Percentiles rank a stretch among this genome's conserved stretches.
These are phyloP conservation scores for Acer negundo DNA, from an alignment of 345 rosid genomes.

Conservation along the genomic window DNA sequence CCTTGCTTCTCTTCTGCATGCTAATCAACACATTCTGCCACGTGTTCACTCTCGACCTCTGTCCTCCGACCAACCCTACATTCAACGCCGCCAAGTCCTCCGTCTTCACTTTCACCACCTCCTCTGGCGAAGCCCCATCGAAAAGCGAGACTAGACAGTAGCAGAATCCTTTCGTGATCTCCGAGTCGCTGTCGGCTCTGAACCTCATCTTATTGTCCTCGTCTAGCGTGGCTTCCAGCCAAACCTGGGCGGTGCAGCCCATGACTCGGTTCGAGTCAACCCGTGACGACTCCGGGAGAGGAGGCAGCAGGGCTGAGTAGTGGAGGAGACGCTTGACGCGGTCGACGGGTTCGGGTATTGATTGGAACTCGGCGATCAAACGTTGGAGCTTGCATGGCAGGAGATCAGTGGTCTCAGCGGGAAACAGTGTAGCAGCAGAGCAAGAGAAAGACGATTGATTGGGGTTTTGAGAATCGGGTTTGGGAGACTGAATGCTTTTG, in stretches of 20 bases:
- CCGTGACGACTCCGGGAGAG: conserved; percentile 56
- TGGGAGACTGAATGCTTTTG: conserved; percentile 38
- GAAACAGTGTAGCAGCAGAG: conserved; percentile 54
- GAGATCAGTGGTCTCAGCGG: conserved; percentile 46
- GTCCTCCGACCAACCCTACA: conserved; percentile 58
- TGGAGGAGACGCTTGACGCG: conserved; percentile 74
- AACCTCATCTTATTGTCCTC: conserved; percentile 69
- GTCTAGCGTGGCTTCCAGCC: conserved; percentile 74
- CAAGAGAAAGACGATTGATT: conserved; percentile 41
- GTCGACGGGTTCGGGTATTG: conserved; percentile 58
- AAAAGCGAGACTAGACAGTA: conserved; percentile 68
- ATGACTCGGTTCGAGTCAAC: conserved; percentile 78
- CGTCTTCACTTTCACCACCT: conserved; percentile 66
- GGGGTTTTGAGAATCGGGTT: conserved; percentile 22
- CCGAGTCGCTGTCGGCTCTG: conserved; percentile 84
- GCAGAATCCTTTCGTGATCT: conserved; percentile 78
- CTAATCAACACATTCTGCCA: conserved; percentile 91
- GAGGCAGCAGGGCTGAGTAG: conserved; percentile 58
- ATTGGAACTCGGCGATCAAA: conserved; percentile 64
- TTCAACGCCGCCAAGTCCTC: conserved; percentile 73
- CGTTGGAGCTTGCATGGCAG: conserved; percentile 50
- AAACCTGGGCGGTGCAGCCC: conserved; percentile 95
- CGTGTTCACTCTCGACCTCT: conserved; percentile 82
- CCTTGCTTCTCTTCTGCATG: conserved; percentile 90
- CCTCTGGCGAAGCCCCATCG: conserved; percentile 72